Base-by-base conservation (phyloP, 176 grass and related monocot species). In the Carex cristatella region DNA sequence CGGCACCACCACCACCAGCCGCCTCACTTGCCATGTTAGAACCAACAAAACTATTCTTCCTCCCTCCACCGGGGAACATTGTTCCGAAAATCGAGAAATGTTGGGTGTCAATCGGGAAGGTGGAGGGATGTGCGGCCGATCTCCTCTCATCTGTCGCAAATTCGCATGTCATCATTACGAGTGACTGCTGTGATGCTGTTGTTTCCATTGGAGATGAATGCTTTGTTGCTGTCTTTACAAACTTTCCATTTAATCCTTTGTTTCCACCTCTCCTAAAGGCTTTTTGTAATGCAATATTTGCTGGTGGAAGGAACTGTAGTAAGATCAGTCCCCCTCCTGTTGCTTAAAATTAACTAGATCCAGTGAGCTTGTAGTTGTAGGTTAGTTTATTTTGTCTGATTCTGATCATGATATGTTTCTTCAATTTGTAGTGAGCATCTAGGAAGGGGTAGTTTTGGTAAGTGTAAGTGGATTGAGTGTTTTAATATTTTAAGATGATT, bases 51-150 rank as follows among this genome's bases (percentile, higher is more conserved):
- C 65, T 74, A 13, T 53, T 76, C 4, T 5, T 10, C 28, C 6
- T 33, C 51, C 13, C 49, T 75, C 65, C 54, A 13, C 67, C 67
- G 14, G 51, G 83, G 57, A 11, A 33, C 14, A 84, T 84, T 46
- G 15, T 59, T 79, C 84, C 30, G 2, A 11, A 85, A 42, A 61
- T 85, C 0, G 23, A 70, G 58, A 19, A 57, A 54, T 86, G 84
- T 38, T 67, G 56, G 59, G 8, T 7, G 3, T 64, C 69, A 2
- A 86, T 86, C 4, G 12, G 35, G 23, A 65, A 64, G 37, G 72
- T 86, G 3, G 73, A 86, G 16, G 84, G 72, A 61, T 86, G 84
- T 27, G 84, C 73, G 0, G 46, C 69, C 6, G 84, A 86, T 32
- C 59, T 86, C 57, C 40, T 79, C 13, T 27, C 30, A 12, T 79